Evolutionary conservation across 306 rosid species (phyloP).

Genomic region (Castanea crenata): DNA sequence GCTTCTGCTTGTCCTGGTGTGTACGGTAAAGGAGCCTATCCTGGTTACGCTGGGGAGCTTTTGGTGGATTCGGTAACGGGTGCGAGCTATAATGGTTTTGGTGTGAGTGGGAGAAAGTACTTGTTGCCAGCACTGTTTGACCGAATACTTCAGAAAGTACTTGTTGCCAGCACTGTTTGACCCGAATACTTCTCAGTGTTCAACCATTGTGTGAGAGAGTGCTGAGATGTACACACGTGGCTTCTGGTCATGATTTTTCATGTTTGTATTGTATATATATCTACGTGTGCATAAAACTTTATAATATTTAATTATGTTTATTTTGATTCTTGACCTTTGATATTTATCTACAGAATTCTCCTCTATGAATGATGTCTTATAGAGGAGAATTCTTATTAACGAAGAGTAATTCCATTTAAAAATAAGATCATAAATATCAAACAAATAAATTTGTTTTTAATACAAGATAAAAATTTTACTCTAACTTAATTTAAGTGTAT

Average conservation of each 20-base stretch:
- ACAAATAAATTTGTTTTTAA: too few species aligned
- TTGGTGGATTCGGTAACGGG: constrained; percentile 11
- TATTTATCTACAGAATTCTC: too few species aligned
- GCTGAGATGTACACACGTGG: not conserved
- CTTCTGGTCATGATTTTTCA: not conserved
- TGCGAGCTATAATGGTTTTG: constrained; percentile 37
- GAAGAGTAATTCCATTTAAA: rapidly evolving
- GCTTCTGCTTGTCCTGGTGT: constrained; percentile 36
- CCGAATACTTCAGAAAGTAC: constrained; percentile 33
- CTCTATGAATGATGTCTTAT: too few species aligned
- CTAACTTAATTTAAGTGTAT: too few species aligned
- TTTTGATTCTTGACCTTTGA: too few species aligned
- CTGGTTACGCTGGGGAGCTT: constrained; percentile 35
- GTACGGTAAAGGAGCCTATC: constrained; percentile 37
- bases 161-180: constrained; percentile 37
- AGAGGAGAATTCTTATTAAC: too few species aligned
- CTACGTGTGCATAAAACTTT: too few species aligned
- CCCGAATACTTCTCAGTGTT: constrained; percentile 26
- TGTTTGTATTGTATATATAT: not conserved
- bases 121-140: constrained; percentile 37
- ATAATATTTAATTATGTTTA: too few species aligned
- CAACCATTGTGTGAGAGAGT: constrained; percentile 11
- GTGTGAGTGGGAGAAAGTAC: constrained; percentile 27
- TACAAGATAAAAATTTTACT: too few species aligned
- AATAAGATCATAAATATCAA: too few species aligned